Percentiles rank a stretch among this genome's conserved stretches.
phyloP scores from a whole-genome alignment of 371 early-diverging fungal species.

The Mucor lusitanicus region DNA sequence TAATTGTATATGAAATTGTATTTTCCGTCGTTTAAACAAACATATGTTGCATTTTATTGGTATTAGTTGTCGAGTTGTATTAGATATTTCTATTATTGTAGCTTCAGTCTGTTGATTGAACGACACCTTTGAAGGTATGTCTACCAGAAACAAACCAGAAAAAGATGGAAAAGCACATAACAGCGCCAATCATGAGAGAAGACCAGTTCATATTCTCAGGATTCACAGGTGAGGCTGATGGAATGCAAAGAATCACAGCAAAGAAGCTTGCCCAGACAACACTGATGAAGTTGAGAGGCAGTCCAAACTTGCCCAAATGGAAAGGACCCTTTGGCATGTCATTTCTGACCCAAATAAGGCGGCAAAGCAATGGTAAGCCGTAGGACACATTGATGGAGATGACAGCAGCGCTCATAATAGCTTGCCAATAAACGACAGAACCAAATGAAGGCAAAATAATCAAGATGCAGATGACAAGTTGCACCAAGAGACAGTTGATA shows the following conservation, averaged over 20 bases:
- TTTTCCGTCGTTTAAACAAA: too few relatives aligned
- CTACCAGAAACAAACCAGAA: constrained; percentile 30
- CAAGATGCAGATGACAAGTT: constrained; percentile 19
- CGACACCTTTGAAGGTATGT: constrained; percentile 17
- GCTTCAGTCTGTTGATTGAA: not conserved
- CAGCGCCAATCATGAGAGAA: constrained; percentile 30
- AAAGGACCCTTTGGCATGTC: constrained; percentile 35
- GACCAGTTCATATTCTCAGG: constrained; percentile 35
- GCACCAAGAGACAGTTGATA: constrained; percentile 10
- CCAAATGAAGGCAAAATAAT: constrained; percentile 33
- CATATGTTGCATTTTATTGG: too few relatives aligned
- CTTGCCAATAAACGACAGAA: constrained; percentile 29
- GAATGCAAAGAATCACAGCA: constrained; percentile 31
- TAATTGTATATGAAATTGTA: too few relatives aligned
- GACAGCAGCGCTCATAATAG: constrained; percentile 31
- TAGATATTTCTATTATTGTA: not conserved
- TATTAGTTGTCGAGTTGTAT: not conserved
- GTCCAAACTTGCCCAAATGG: constrained; percentile 22
- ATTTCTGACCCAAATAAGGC: constrained; percentile 29
- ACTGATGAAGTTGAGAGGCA: constrained; percentile 28
- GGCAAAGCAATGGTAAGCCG: constrained; percentile 30
- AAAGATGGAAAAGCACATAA: constrained; percentile 16
- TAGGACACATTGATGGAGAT: constrained; percentile 29
- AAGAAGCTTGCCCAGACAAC: constrained; percentile 33
- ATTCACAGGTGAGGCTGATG: constrained; percentile 17